phyloP scores from a whole-genome alignment of 208 protist species.

The Trichomonas tenax region DNA sequence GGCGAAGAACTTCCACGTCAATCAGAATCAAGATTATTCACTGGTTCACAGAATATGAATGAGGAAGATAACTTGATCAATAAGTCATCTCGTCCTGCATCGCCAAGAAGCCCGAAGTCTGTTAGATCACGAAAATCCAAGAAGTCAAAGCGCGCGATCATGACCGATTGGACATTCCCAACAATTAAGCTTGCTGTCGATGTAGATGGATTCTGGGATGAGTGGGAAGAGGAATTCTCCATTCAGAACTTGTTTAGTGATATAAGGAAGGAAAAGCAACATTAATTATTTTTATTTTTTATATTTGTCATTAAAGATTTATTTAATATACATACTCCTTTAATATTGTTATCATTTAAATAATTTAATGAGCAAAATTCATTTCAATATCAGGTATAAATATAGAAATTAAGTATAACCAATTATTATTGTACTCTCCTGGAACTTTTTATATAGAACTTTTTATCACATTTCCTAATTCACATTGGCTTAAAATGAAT shows the following conservation, averaged over 20 bases:
- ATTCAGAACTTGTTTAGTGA: not conserved
- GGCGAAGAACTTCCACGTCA: not conserved
- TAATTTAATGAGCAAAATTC: too few species aligned
- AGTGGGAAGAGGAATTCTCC: not conserved
- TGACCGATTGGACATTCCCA: not conserved
- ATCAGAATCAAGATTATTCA: not conserved
- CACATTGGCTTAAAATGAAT: too few species aligned
- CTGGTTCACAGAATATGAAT: not conserved
- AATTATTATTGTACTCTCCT: too few species aligned
- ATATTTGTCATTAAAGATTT: not conserved
- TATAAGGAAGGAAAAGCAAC: not conserved
- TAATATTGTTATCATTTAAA: too few species aligned
- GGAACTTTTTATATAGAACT: too few species aligned
- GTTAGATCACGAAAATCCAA: not conserved
- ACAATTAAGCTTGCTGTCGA: not conserved
- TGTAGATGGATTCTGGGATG: not conserved
- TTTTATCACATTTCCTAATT: too few species aligned
- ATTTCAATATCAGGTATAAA: too few species aligned
- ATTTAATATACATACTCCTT: too few species aligned
- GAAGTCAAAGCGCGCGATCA: not conserved
- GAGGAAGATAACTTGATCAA: not conserved
- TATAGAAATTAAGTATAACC: too few species aligned
- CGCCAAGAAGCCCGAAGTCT: not conserved
- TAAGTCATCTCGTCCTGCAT: not conserved
- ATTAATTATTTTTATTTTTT: not conserved